Evolutionary conservation across 2,329 filamentous ascomycete species (phyloP), one percentile per base, ranked within the genome.

Genomic region (Pestalotiopsis sp.): DNA sequence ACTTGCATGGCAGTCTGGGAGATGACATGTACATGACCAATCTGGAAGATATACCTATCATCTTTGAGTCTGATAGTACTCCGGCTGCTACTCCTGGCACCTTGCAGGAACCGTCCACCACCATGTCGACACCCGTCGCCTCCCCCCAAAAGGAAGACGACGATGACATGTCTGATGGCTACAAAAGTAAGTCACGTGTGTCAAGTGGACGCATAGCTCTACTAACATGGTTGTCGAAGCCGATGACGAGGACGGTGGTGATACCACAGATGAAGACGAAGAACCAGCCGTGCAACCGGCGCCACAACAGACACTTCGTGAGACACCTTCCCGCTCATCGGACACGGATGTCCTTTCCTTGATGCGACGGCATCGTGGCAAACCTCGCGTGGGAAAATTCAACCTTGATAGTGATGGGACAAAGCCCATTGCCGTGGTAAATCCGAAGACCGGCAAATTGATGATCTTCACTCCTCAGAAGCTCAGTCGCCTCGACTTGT

Each of bases 391-490:
- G 3, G 85, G 86, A 17, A 84, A 84, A 38, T 89, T 88, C 76
- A 85, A 86, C 67, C 78, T 90, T 13, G 84, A 88, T 73, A 83
- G 82, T 65, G 83, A 84, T 2, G 82, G 85, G 70, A 84, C 84
- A 72, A 89, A 89, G 72, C 88, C 88, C 7, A 86, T 89, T 66
- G 87, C 86, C 27, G 86, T 90, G 23, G 77, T 89, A 45, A 87
- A 90, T 70, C 87, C 87, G 2, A 78, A 82, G 66, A 87, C 87
- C 2, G 82, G 86, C 68, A 89, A 89, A 77, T 87, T 90, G 84
- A 89, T 90, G 84, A 89, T 90, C 67, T 89, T 90, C 72, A 90
- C 87, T 0, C 87, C 86, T 6, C 82, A 86, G 66, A 81, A 81
- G 49, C 80, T 81, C 61, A 81, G 82, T 45, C 76, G 75, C 62